Base-by-base conservation (phyloP, 768 basidiomycete species). In the Phallus indusiatus region DNA sequence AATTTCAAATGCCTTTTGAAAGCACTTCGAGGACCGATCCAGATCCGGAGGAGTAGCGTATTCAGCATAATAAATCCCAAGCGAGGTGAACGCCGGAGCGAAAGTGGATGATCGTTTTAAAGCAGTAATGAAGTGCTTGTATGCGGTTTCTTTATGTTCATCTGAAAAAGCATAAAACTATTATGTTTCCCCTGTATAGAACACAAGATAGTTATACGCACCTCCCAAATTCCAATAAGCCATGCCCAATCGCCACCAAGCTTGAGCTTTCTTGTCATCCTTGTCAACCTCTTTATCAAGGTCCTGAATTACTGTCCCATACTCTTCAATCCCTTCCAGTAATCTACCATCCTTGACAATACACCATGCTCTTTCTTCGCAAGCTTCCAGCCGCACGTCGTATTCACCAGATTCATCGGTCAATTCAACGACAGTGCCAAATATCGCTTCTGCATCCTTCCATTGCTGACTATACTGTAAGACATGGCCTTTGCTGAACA, bases 1-100 rank as follows among this genome's bases (percentile, higher is more conserved):
- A 5, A 98, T 82, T 70, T 98, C 96, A 65, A 99, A 97, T 0
- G 95, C 96, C 67, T 95, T 97, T 66, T 98, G 94, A 71, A 95
- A 97, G 69, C 95, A 98, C 68, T 94, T 94, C 2, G 90, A 87
- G 0, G 95, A 89, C 37, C 94, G 83, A 6, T 81, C 81, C 21
- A 83, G 84, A 70, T 98, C 94, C 0, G 85, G 81, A 0, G 92
- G 91, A 11, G 75, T 72, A 3, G 80, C 74, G 59, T 74, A 76
- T 47, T 93, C 86, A 18, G 80, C 72, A 70, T 98, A 98, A 72
- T 94, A 94, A 51, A 90, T 75, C 7, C 96, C 96, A 1, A 99
- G 81, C 0, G 92, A 92, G 2, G 95, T 95, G 69, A 92, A 98
- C 0, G 96, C 85, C 1, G 96, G 88, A 0, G 95, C 93, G 68